A percentile compares a stretch with the other conserved stretches of the same genome.
These are phyloP conservation scores for Talaromyces sp. DNA, from an alignment of 2,329 filamentous ascomycete genomes.

Conservation along the genomic window DNA sequence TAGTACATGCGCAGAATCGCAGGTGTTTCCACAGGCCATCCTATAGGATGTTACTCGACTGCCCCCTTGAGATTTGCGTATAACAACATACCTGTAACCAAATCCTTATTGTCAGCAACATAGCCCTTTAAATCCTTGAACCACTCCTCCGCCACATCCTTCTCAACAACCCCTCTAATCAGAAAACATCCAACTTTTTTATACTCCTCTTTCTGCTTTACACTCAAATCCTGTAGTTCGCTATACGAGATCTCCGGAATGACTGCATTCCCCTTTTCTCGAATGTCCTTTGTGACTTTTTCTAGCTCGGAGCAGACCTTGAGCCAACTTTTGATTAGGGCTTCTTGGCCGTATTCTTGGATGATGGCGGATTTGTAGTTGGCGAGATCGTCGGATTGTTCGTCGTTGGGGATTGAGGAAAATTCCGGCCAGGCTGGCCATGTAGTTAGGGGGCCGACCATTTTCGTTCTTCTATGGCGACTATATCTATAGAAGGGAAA, in stretches of 20 bases:
- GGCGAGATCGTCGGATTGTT: not conserved
- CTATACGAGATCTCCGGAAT: not conserved
- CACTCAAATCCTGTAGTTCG: not conserved
- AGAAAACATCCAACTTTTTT: not conserved
- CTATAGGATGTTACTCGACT: not conserved
- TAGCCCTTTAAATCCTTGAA: not conserved
- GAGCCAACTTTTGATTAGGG: not conserved
- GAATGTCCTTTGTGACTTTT: not conserved
- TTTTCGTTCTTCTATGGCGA: not conserved
- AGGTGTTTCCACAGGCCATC: not conserved
- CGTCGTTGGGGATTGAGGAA: not conserved
- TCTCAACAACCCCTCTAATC: not conserved
- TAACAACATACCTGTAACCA: not conserved
- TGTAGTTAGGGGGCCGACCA: not conserved
- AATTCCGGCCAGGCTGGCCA: not conserved
- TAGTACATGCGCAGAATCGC: not conserved
- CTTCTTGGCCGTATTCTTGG: not conserved
- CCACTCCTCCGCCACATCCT: not conserved
- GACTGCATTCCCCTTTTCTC: not conserved
- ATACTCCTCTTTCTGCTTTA: not conserved
- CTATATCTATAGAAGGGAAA: not conserved
- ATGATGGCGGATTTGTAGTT: not conserved
- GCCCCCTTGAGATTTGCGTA: not conserved
- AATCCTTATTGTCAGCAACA: not conserved
- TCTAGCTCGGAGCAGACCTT: not conserved